Evolutionary conservation across 108 stramenopile genomes (phyloP).

Genomic region (Cyclotella atomus): DNA sequence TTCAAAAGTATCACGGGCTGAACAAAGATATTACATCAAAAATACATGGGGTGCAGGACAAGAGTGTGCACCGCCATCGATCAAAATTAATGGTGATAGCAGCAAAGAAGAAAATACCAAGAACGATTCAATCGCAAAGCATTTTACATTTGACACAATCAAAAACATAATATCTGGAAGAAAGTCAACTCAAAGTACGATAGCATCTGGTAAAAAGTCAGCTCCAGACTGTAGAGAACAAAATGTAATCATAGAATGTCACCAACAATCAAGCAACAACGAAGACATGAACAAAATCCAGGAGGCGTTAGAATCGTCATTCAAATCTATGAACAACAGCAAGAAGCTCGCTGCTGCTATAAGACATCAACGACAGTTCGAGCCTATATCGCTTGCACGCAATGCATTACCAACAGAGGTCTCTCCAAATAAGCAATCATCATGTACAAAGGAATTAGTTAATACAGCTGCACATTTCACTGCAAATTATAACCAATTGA

Average conservation of each 20-base stretch:
- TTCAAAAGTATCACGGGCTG: not conserved
- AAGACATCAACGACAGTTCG: not conserved
- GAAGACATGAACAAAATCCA: constrained; percentile 8
- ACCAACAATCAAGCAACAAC: not conserved
- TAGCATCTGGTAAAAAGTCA: not conserved
- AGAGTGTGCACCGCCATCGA: not conserved
- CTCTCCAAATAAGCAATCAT: not conserved
- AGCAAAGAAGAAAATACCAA: not conserved
- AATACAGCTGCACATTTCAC: not conserved
- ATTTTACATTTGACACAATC: not conserved
- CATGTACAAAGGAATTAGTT: not conserved
- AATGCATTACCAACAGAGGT: not conserved
- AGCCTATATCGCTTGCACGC: not conserved
- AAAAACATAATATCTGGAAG: not conserved
- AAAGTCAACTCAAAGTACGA: not conserved
- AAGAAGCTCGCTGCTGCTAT: constrained; percentile 5
- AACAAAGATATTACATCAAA: constrained; percentile 14
- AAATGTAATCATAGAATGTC: not conserved
- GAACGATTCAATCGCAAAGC: not conserved
- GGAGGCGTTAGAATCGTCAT: constrained; percentile 8
- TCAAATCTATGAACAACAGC: not conserved
- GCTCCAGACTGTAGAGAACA: not conserved
- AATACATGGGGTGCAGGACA: constrained; percentile 1
- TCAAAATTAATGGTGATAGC: not conserved
- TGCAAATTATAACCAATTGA: not conserved